A percentile compares a stretch with the other conserved stretches of the same genome.
Conservation (phyloP, 768 basidiomycete genomes). For the Lactarius quietus region DNA sequence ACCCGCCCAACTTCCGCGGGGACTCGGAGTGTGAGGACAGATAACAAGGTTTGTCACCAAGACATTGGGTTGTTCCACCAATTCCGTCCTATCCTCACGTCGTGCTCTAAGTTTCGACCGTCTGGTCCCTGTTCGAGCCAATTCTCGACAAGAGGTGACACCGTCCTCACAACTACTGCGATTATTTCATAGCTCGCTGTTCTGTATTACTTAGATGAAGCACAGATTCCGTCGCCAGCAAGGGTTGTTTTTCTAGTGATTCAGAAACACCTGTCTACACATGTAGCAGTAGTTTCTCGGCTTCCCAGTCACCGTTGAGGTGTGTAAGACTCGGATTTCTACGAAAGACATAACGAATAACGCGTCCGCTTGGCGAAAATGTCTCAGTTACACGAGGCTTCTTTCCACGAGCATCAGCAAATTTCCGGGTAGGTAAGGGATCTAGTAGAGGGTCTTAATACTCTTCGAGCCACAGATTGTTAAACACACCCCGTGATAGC, state of each 20-base stretch:
- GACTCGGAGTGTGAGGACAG: too few species aligned
- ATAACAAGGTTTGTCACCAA: too few species aligned
- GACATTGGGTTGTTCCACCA: too few species aligned
- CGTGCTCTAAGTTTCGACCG: too few species aligned
- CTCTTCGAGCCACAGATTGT: not conserved
- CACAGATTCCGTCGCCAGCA: not conserved
- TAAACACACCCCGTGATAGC: not conserved
- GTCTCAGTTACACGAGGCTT: too few species aligned
- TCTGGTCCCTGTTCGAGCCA: too few species aligned
- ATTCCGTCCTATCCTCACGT: too few species aligned
- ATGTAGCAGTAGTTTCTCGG: not conserved
- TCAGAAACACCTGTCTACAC: not conserved
- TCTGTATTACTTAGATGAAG: not conserved
- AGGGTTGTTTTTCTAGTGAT: not conserved
- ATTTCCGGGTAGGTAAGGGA: not conserved
- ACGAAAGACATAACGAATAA: too few species aligned
- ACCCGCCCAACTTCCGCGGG: too few species aligned
- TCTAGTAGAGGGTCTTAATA: not conserved
- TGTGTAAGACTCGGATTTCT: too few species aligned
- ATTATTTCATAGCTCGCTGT: not conserved
- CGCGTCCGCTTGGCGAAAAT: too few species aligned
- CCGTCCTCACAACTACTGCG: not conserved
- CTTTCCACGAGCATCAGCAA: not conserved
- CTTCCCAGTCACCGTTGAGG: not conserved
- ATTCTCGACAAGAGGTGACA: not conserved